Conservation (phyloP, 2,329 filamentous ascomycete species). For the Cryphonectria parasitica region DNA sequence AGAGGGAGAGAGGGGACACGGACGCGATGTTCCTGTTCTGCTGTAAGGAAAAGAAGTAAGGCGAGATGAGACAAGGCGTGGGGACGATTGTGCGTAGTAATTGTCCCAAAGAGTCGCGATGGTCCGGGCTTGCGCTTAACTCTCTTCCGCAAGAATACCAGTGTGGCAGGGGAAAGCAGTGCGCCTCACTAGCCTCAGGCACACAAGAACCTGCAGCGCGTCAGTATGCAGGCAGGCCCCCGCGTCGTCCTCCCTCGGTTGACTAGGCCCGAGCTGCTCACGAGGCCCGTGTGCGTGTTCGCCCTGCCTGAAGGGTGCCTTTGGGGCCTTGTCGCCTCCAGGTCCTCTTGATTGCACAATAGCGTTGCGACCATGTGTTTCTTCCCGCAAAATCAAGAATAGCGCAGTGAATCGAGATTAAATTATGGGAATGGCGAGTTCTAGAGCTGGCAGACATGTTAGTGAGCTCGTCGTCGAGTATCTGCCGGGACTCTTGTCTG, state of each 20-base stretch:
- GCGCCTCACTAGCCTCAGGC: slow-evolving; percentile 17
- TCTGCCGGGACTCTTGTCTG: slow-evolving; percentile 8
- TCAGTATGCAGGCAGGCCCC: slow-evolving; percentile 17
- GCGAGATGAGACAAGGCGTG: slow-evolving; percentile 10
- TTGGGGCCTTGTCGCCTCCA: not conserved
- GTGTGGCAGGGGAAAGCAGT: slow-evolving; percentile 13
- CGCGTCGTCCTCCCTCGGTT: slow-evolving; percentile 12
- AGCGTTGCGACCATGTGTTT: slow-evolving; percentile 21
- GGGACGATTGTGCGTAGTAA: slow-evolving; percentile 11
- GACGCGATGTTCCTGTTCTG: not conserved
- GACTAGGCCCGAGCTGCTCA: slow-evolving; percentile 12
- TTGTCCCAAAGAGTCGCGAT: slow-evolving; percentile 13
- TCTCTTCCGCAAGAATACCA: slow-evolving; percentile 6
- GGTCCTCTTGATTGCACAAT: slow-evolving; percentile 5
- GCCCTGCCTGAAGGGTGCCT: slow-evolving; percentile 10
- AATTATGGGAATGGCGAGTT: slow-evolving; percentile 9
- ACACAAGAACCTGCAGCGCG: slow-evolving; percentile 17
- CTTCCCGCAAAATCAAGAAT: slow-evolving; percentile 4
- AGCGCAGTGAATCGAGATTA: slow-evolving; percentile 9
- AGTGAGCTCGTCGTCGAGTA: not conserved
- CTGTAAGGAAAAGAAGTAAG: slow-evolving; percentile 12
- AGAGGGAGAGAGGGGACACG: no score
- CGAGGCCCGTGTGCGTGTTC: slow-evolving; percentile 8
- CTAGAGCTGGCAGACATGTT: not conserved
- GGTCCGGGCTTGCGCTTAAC: slow-evolving; percentile 14